Evolutionary conservation across 805 yeast genomes (phyloP).

Genomic region (Clavispora vitiphila): DNA sequence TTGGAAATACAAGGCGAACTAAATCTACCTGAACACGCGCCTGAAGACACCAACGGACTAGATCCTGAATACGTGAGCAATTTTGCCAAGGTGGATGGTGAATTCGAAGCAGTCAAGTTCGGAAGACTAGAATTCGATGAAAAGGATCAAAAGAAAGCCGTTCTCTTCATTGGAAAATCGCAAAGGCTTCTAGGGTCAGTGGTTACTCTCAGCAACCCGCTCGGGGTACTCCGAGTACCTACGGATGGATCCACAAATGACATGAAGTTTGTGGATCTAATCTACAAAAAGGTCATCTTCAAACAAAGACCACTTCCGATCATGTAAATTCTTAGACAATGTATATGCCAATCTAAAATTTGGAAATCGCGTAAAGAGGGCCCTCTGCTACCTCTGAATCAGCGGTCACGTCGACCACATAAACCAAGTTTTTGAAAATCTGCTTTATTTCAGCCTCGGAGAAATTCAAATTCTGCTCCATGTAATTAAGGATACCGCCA

Average conservation of each 20-base stretch:
- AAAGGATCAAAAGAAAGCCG: conserved; percentile 38
- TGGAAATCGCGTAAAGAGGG: background rate
- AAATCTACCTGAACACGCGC: conserved; percentile 37
- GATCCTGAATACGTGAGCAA: conserved; percentile 28
- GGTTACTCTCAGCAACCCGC: conserved; percentile 56
- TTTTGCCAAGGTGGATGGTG: conserved; percentile 30
- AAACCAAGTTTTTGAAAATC: conserved; percentile 13
- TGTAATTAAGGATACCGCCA: conserved; percentile 51
- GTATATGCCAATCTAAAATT: background rate
- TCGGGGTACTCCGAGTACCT: conserved; percentile 54
- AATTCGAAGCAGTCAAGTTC: conserved; percentile 44
- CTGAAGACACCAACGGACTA: conserved; percentile 27
- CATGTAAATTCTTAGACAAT: conserved; percentile 43
- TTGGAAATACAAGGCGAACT: conserved; percentile 74
- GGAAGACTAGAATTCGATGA: conserved; percentile 47
- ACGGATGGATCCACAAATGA: conserved; percentile 15
- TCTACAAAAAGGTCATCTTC: conserved; percentile 56
- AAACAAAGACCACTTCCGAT: conserved; percentile 71
- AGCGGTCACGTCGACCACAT: background rate
- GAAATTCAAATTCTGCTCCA: conserved; percentile 40
- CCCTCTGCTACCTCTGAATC: background rate
- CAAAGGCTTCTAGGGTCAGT: conserved; percentile 65
- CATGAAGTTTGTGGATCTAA: conserved; percentile 55
- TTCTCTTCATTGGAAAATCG: conserved; percentile 60
- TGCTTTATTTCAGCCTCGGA: conserved; percentile 37